These are phyloP conservation scores for Monosporascus cannonballus DNA, from an alignment of 2,329 filamentous ascomycete species.

Conservation along the genomic window DNA sequence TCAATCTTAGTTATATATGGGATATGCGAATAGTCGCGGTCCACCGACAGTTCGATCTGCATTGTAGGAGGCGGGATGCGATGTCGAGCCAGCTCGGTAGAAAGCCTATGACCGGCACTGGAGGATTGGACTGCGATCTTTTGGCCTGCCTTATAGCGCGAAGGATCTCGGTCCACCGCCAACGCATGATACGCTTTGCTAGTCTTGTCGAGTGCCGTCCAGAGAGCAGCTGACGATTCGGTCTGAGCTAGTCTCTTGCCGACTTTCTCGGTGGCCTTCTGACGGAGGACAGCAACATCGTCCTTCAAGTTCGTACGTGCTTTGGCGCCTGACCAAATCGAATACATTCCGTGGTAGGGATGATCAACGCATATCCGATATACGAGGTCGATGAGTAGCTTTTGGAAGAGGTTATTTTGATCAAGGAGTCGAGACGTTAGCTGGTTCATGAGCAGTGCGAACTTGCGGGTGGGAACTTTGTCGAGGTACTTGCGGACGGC, in stretches of 20 bases:
- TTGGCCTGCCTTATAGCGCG: constrained; percentile 60
- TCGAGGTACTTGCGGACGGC: constrained; percentile 65
- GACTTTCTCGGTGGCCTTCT: constrained; percentile 65
- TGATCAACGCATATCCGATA: constrained; percentile 85
- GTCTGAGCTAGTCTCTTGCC: constrained; percentile 53
- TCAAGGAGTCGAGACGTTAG: constrained; percentile 86
- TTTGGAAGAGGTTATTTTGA: constrained; percentile 65
- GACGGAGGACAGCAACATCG: constrained; percentile 65
- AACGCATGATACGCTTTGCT: constrained; percentile 61
- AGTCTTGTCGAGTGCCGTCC: constrained; percentile 67
- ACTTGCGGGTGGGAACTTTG: constrained; percentile 82
- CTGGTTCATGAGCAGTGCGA: constrained; percentile 91
- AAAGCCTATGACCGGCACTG: constrained; percentile 54
- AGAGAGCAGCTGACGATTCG: constrained; percentile 48
- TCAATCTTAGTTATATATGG: constrained; percentile 70
- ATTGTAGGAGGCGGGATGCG: constrained; percentile 84
- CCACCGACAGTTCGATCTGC: constrained; percentile 67
- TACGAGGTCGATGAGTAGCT: constrained; percentile 65
- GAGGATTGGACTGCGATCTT: constrained; percentile 58
- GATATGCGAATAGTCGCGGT: constrained; percentile 69
- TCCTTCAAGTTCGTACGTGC: constrained; percentile 66
- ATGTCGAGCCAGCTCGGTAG: constrained; percentile 56
- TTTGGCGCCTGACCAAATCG: constrained; percentile 80
- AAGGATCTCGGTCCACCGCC: constrained; percentile 58
- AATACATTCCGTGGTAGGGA: constrained; percentile 95